Conservation (phyloP, 345 rosid species). For the Kandelia obovata region DNA sequence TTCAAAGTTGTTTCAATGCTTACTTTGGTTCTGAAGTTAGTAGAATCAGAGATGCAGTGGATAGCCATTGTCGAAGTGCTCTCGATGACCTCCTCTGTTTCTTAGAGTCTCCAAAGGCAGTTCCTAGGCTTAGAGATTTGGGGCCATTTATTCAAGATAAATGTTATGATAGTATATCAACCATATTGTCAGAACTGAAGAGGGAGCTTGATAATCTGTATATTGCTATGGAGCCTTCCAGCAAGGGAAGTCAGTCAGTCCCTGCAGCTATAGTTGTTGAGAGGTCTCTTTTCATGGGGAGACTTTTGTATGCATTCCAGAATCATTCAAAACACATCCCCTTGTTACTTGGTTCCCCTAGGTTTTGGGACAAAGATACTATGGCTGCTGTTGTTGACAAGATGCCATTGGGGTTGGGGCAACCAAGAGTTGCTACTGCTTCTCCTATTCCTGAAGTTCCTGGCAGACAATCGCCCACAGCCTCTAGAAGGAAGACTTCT, state of each 20-base stretch:
- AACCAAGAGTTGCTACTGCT: slow-evolving; percentile 45
- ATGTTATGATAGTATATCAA: slow-evolving; percentile 72
- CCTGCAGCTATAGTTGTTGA: slow-evolving; percentile 66
- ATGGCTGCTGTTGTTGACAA: slow-evolving; percentile 58
- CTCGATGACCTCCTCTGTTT: slow-evolving; percentile 84
- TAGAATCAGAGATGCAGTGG: slow-evolving; percentile 80
- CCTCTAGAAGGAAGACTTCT: slow-evolving; percentile 66
- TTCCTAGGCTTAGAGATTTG: slow-evolving; percentile 71
- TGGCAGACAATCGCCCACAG: slow-evolving; percentile 43
- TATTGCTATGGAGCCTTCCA: slow-evolving; percentile 44
- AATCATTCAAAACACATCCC: slow-evolving; percentile 82
- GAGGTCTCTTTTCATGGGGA: slow-evolving; percentile 88
- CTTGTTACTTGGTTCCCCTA: slow-evolving; percentile 82
- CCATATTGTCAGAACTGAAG: slow-evolving; percentile 59
- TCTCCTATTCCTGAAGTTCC: slow-evolving; percentile 45
- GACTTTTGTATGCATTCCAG: slow-evolving; percentile 79
- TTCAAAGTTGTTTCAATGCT: slow-evolving; percentile 69
- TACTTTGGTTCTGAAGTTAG: slow-evolving; percentile 92
- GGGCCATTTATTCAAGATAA: slow-evolving; percentile 73
- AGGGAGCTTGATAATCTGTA: slow-evolving; percentile 59
- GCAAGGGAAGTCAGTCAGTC: slow-evolving; percentile 34
- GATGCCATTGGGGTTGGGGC: slow-evolving; percentile 59
- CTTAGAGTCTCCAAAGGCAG: slow-evolving; percentile 90
- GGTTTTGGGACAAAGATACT: slow-evolving; percentile 79
- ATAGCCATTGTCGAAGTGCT: slow-evolving; percentile 61